A percentile compares a stretch with the other conserved stretches of the same genome.
Conservation (phyloP, 164 flowering plant genomes). For the Hamamelis virginiana region DNA sequence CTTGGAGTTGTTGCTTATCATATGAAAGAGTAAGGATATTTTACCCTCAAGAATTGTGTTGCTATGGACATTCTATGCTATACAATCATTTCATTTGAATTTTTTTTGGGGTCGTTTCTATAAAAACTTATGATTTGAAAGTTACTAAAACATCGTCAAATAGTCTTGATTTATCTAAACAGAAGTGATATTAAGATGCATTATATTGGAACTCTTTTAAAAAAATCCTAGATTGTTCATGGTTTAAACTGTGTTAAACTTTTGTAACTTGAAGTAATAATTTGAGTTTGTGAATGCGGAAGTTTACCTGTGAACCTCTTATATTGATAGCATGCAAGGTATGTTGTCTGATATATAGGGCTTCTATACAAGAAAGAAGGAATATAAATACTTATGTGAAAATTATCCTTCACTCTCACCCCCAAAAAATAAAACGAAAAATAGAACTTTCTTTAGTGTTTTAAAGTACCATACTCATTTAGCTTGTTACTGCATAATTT, state of each 20-base stretch:
- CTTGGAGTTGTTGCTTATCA: constrained; percentile 95
- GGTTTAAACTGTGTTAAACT: background rate
- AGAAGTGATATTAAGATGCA: too few species aligned
- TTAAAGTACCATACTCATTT: too few species aligned
- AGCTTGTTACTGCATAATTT: too few species aligned
- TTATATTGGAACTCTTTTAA: too few species aligned
- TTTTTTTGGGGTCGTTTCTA: background rate
- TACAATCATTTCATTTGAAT: background rate
- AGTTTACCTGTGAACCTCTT: background rate
- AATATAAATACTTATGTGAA: background rate
- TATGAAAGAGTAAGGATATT: constrained; percentile 79
- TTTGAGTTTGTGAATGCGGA: too few species aligned
- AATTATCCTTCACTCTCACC: too few species aligned
- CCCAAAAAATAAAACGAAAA: too few species aligned
- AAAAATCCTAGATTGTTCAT: too few species aligned
- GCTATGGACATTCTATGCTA: background rate
- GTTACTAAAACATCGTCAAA: too few species aligned
- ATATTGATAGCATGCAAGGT: background rate
- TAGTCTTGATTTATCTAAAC: too few species aligned
- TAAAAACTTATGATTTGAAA: too few species aligned
- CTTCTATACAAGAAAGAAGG: background rate
- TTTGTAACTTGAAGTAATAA: background rate
- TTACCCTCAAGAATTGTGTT: background rate
- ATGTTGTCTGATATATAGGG: background rate
- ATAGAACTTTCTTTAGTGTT: too few species aligned